Conservation (phyloP, 345 rosid genomes). For the Cardiospermum halicacabum region DNA sequence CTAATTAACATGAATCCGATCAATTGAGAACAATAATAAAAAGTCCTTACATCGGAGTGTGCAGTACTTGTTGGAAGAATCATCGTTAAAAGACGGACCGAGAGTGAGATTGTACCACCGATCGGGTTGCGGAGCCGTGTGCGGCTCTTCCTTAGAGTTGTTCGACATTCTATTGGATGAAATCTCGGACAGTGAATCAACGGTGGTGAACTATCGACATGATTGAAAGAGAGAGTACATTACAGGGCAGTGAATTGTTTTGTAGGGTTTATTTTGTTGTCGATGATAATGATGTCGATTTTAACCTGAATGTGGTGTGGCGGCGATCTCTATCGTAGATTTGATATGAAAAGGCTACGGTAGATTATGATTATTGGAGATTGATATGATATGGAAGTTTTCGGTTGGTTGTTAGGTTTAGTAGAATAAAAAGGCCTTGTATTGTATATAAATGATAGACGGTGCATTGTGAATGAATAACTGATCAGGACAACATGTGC, state of each 20-base stretch:
- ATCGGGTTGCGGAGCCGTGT: conserved; percentile 62
- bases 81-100: conserved; percentile 60
- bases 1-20: not conserved
- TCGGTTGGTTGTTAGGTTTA: not conserved
- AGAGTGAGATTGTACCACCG: conserved; percentile 78
- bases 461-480: not conserved
- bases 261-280: not conserved
- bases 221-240: not conserved
- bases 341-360: not conserved
- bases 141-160: conserved; percentile 56
- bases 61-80: conserved; percentile 58
- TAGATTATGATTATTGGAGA: not conserved
- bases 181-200: conserved; percentile 10
- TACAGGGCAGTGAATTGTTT: not conserved
- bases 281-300: not conserved
- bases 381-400: not conserved
- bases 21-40: not conserved
- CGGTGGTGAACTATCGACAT: conserved; percentile 16
- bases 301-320: not conserved
- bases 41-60: conserved; percentile 57
- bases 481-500: not conserved
- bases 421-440: no score
- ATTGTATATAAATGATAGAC: not conserved
- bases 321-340: not conserved
- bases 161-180: conserved; percentile 41